Evolutionary conservation across 2,329 filamentous ascomycete genomes (phyloP), one percentile per base, ranked within the genome.

Genomic region (Rhytidhysteron rufulum): DNA sequence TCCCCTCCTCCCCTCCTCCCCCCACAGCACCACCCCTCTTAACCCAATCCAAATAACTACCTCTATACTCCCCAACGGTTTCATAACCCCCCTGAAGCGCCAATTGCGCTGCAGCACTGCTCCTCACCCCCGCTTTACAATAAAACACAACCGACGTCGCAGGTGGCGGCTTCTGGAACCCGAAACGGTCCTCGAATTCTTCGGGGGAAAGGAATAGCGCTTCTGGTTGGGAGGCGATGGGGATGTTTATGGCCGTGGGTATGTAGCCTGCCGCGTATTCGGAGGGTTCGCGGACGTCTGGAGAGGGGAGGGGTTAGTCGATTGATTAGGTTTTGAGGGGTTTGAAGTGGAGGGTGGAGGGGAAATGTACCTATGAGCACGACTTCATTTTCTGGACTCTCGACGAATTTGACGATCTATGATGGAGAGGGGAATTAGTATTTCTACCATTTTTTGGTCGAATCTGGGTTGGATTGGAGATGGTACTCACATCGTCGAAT

Each of bases 41-140:
- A 48, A 74, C 74, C 93, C 93, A 97, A 61, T 97, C 91, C 49
- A 86, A 48, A 84, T 83, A 90, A 60, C 82, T 86, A 1, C 86
- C 86, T 2, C 75, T 71, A 58, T 88, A 91, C 68, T 89, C 85
- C 16, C 79, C 80, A 0, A 86, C 79, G 6, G 75, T 78, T 35
- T 69, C 66, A 75, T 86, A 97, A 8, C 91, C 91, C 2, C 82
- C 84, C 59, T 86, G 77, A 53, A 74, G 72, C 21, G 93, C 93
- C 63, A 96, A 66, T 49, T 78, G 75, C 5, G 89, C 89, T 5
- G 90, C 90, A 1, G 86, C 79, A 33, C 75, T 73, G 53, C 87
- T 88, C 60, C 93, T 75, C 48, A 97, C 87, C 2, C 93, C 93
- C 0, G 90, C 83, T 70, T 88, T 94, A 70, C 93, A 98, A 66